Evolutionary conservation across 2,329 filamentous ascomycete species (phyloP).

Genomic region (Aplosporella prunicola): DNA sequence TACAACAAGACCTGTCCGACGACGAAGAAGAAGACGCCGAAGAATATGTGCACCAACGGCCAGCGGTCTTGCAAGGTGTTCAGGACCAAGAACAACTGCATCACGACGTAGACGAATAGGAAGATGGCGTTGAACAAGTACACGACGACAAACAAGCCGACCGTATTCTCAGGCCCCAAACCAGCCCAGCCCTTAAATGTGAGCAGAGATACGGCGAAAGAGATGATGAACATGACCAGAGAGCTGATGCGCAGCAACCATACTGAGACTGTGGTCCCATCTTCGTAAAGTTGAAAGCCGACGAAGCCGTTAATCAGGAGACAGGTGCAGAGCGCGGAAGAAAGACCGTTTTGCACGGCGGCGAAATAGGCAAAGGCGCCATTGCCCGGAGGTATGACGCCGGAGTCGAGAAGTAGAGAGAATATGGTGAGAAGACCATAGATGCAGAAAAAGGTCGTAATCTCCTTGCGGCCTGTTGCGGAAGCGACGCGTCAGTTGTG

Average conservation of each 20-base stretch:
- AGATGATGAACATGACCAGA: slow-evolving; percentile 71
- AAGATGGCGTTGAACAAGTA: slow-evolving; percentile 87
- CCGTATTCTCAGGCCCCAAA: slow-evolving; percentile 71
- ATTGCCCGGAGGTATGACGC: slow-evolving; percentile 77
- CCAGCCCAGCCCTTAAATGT: slow-evolving; percentile 92
- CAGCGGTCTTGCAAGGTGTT: slow-evolving; percentile 91
- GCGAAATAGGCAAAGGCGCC: slow-evolving; percentile 83
- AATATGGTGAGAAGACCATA: slow-evolving; percentile 85
- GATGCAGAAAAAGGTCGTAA: slow-evolving; percentile 90
- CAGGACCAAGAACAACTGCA: slow-evolving; percentile 81
- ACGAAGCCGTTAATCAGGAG: slow-evolving; percentile 96
- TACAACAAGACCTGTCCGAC: slow-evolving; percentile 89
- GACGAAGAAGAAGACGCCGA: slow-evolving; percentile 85
- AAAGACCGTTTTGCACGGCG: slow-evolving; percentile 73
- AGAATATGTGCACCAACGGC: slow-evolving; percentile 85
- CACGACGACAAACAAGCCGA: slow-evolving; percentile 82
- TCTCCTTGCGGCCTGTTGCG: slow-evolving; percentile 52
- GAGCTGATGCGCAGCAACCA: slow-evolving; percentile 83
- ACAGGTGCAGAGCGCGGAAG: slow-evolving; percentile 78
- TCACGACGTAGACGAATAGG: slow-evolving; percentile 72
- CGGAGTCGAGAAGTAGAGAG: slow-evolving; percentile 84
- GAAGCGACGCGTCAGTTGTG: slow-evolving; percentile 34
- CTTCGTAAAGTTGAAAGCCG: slow-evolving; percentile 96
- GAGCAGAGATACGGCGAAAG: slow-evolving; percentile 75
- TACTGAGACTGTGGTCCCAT: slow-evolving; percentile 84